Evolutionary conservation across 2,329 filamentous ascomycete genomes (phyloP).

Genomic region (Falciphora oryzae): DNA sequence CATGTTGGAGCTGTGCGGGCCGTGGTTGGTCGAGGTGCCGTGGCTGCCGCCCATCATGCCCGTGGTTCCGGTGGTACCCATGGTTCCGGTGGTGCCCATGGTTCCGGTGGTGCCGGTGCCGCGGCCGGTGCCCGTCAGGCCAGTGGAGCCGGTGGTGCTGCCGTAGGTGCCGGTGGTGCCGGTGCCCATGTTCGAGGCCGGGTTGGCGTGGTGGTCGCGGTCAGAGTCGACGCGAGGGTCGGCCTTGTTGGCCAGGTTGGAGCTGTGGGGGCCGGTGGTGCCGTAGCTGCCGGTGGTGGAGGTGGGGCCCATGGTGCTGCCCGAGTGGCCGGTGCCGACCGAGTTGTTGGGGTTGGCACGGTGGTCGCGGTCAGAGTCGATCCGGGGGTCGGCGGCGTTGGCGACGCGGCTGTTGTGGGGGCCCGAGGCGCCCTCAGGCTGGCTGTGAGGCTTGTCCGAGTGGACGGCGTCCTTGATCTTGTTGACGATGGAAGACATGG

Average conservation of each 20-base stretch:
- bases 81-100: constrained; percentile 13
- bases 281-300: constrained; percentile 17
- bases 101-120: constrained; percentile 15
- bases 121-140: constrained; percentile 14
- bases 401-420: constrained; percentile 32
- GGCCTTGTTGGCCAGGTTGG: constrained; percentile 35
- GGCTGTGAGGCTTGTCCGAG: constrained; percentile 32
- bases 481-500: constrained; percentile 52
- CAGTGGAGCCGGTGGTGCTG: constrained; percentile 19
- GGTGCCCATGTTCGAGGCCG: constrained; percentile 1
- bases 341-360: constrained; percentile 12
- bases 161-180: constrained; percentile 11
- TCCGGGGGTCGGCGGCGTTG: constrained; percentile 43
- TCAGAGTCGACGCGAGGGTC: constrained; percentile 46
- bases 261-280: constrained; percentile 30
- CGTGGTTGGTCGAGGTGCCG: constrained; percentile 31
- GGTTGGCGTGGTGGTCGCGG: constrained; percentile 24
- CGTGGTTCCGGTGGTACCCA: background rate
- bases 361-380: constrained; percentile 38
- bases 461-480: constrained; percentile 53
- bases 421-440: constrained; percentile 25
- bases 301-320: constrained; percentile 18
- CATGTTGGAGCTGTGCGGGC: constrained; percentile 34
- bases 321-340: constrained; percentile 15
- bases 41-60: constrained; percentile 5